These are phyloP conservation scores for Dioszegia aurantiaca DNA, from an alignment of 768 basidiomycete species.

Conservation along the genomic window DNA sequence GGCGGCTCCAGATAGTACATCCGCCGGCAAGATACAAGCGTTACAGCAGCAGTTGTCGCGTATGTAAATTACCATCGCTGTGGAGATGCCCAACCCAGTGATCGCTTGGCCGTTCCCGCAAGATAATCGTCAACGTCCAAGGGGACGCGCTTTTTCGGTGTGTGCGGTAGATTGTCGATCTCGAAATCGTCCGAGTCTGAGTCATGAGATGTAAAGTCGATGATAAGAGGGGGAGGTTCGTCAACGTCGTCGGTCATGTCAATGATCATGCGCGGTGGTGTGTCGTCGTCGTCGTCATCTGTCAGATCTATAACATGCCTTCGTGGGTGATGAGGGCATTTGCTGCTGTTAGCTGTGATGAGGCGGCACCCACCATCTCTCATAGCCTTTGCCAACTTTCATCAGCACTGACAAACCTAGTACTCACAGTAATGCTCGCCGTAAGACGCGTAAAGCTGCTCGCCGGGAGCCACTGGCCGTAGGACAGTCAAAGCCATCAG, in stretches of 20 bases:
- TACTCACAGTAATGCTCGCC: conserved; percentile 7
- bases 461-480: not conserved
- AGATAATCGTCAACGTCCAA: conserved; percentile 6
- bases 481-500: not conserved
- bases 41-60: conserved; percentile 14
- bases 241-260: conserved; percentile 4
- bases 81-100: too few relatives aligned
- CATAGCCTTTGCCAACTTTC: not conserved
- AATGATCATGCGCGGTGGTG: conserved; percentile 3
- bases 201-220: not conserved
- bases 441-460: conserved; percentile 7
- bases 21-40: not conserved
- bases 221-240: not conserved
- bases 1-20: conserved; percentile 19
- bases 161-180: not conserved
- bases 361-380: conserved; percentile 2
- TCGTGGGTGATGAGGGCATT: conserved; percentile 6
- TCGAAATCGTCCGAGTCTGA: not conserved
- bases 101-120: not conserved
- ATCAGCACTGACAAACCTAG: not conserved
- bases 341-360: not conserved
- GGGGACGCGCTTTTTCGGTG: not conserved
- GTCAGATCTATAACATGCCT: not conserved
- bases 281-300: too few relatives aligned
- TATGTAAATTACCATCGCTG: conserved; percentile 4